A percentile compares a stretch with the other conserved stretches of the same genome.
These are phyloP conservation scores for Botrytis aclada DNA, from an alignment of 2,329 filamentous ascomycete species.

Conservation along the genomic window DNA sequence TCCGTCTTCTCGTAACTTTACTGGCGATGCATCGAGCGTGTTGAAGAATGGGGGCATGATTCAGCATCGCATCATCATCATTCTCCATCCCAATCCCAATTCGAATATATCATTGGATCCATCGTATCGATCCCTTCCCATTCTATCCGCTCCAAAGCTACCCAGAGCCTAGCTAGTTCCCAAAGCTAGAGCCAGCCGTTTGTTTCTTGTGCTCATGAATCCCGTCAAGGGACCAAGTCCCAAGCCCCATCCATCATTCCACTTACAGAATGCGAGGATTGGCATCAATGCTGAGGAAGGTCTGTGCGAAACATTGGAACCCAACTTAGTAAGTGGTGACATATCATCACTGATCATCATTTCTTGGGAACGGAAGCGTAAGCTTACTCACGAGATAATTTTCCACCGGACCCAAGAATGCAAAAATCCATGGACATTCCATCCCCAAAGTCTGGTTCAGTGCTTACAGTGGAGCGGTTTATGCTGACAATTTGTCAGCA, in stretches of 20 bases:
- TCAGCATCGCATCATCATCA: background rate
- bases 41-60: background rate
- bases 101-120: background rate
- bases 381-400: background rate
- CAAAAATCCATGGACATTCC: background rate
- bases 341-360: background rate
- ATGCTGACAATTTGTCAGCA: background rate
- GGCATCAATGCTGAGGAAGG: background rate
- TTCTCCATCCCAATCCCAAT: background rate
- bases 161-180: background rate
- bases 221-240: background rate
- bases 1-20: background rate
- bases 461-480: background rate
- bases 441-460: slow-evolving; percentile 4
- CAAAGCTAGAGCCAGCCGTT: slow-evolving; percentile 4
- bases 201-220: background rate
- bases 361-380: background rate
- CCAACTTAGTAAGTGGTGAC: background rate
- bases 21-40: background rate
- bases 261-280: background rate
- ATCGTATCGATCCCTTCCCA: background rate
- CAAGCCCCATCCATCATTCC: background rate
- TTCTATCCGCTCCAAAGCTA: background rate
- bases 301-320: background rate
- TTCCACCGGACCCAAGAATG: background rate